A percentile compares a stretch with the other conserved stretches of the same genome.
Evolutionary conservation across 83 land plant species (phyloP).

Genomic region (Isoetes engelmannii): DNA sequence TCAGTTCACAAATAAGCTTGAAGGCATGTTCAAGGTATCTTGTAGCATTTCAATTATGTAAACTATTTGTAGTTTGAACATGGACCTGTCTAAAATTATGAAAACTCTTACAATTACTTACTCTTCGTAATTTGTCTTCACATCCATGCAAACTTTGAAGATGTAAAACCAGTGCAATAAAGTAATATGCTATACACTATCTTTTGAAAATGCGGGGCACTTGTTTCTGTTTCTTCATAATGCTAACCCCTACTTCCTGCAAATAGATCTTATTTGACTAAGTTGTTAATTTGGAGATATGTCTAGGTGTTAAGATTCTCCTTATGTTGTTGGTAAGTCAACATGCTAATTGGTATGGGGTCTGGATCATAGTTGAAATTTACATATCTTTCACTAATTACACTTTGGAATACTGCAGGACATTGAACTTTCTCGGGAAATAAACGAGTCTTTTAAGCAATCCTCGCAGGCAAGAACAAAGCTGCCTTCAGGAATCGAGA

Average conservation of each 20-base stretch:
- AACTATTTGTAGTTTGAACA: neutral
- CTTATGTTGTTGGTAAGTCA: too few relatives aligned
- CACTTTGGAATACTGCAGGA: conserved; percentile 41
- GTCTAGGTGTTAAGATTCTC: too few relatives aligned
- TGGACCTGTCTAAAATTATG: neutral
- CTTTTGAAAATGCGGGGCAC: neutral
- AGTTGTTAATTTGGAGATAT: too few relatives aligned
- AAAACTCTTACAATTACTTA: too few relatives aligned
- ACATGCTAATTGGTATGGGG: too few relatives aligned
- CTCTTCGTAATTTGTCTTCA: neutral
- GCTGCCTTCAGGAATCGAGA: conserved; percentile 93
- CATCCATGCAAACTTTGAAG: neutral
- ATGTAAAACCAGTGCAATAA: too few relatives aligned
- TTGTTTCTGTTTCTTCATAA: neutral
- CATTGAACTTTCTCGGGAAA: conserved; percentile 95
- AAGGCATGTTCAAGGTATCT: conserved; percentile 98
- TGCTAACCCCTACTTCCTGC: too few relatives aligned
- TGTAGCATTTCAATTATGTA: neutral
- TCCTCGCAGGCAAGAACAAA: conserved; percentile 98
- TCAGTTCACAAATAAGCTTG: conserved; percentile 98
- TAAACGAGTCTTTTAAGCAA: conserved; percentile 97
- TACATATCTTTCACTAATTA: too few relatives aligned
- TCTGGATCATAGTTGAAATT: too few relatives aligned
- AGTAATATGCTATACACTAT: too few relatives aligned
- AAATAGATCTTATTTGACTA: too few relatives aligned